phyloP scores from a whole-genome alignment of 2,329 filamentous ascomycete genomes.

The Parasarocladium wereldwijsianum region DNA sequence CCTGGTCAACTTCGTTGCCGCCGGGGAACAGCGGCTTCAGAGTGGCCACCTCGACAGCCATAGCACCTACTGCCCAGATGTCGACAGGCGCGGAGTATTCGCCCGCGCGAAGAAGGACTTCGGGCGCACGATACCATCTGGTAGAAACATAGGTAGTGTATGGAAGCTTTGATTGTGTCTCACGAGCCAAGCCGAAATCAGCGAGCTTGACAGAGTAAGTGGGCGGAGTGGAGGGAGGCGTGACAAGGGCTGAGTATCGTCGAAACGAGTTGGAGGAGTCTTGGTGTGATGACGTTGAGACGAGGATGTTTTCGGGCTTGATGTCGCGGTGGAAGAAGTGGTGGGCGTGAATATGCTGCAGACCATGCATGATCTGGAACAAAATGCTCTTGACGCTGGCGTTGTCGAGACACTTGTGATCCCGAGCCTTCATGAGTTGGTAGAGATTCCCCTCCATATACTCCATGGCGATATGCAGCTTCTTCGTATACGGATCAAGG shows the following conservation, averaged over 20 bases:
- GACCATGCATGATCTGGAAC: conserved; percentile 88
- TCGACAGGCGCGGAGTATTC: conserved; percentile 97
- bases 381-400: conserved; percentile 93
- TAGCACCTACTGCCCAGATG: conserved; percentile 96
- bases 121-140: conserved; percentile 92
- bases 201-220: conserved; percentile 96
- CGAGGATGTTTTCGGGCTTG: conserved; percentile 96
- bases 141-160: conserved; percentile 99
- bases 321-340: conserved; percentile 98
- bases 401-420: conserved; percentile 86
- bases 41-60: conserved; percentile 96
- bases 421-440: conserved; percentile 95
- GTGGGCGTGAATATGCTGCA: conserved; percentile 95
- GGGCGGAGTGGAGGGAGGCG: conserved; percentile 85
- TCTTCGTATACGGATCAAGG: conserved; percentile 87
- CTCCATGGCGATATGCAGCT: conserved; percentile 97
- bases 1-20: conserved; percentile 95
- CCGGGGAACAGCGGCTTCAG: conserved; percentile 94
- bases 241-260: conserved; percentile 84
- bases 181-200: conserved; percentile 92
- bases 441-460: conserved; percentile 99
- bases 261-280: conserved; percentile 78
- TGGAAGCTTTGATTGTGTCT: conserved; percentile 89
- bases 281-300: conserved; percentile 75
- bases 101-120: conserved; percentile 83